phyloP scores from a whole-genome alignment of 2,329 filamentous ascomycete genomes.

The Verticillium nonalfalfae region DNA sequence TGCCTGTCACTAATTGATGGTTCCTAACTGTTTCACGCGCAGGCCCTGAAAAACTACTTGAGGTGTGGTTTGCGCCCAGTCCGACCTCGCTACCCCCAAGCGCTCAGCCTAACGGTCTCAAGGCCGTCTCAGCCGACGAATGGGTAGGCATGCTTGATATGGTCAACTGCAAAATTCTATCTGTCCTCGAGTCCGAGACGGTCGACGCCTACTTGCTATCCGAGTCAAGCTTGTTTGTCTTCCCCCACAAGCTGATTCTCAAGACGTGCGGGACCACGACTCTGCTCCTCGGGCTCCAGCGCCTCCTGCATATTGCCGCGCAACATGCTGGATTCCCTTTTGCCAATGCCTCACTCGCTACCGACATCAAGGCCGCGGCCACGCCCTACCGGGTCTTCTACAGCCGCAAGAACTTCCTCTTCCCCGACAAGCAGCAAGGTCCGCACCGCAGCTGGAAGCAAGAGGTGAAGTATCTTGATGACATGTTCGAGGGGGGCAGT shows the following conservation, averaged over 20 bases:
- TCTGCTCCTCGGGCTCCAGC: conserved; percentile 79
- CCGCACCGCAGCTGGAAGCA: conserved; percentile 97
- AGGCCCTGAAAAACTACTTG: conserved; percentile 94
- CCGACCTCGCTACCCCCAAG: conserved; percentile 64
- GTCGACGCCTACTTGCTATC: conserved; percentile 96
- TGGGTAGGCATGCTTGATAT: conserved; percentile 98
- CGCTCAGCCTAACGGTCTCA: conserved; percentile 71
- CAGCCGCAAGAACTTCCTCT: conserved; percentile 97
- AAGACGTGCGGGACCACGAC: conserved; percentile 99
- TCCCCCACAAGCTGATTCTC: conserved; percentile 97
- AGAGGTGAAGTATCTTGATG: conserved; percentile 88
- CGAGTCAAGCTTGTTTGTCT: conserved; percentile 99
- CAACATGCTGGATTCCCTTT: conserved; percentile 84
- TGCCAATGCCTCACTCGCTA: conserved; percentile 58
- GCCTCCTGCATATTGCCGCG: conserved; percentile 87
- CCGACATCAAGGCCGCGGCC: conserved; percentile 68
- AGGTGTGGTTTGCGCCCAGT: conserved; percentile 94
- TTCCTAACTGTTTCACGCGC: not conserved
- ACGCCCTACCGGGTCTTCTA: conserved; percentile 96
- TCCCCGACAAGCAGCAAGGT: conserved; percentile 87
- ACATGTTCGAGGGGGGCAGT: conserved; percentile 85
- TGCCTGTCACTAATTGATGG: not conserved
- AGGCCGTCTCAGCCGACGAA: conserved; percentile 72
- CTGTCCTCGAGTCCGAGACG: conserved; percentile 85
- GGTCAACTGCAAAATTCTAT: conserved; percentile 97